Base-by-base conservation (phyloP, 106 monocot species). In the Allium cepa region DNA sequence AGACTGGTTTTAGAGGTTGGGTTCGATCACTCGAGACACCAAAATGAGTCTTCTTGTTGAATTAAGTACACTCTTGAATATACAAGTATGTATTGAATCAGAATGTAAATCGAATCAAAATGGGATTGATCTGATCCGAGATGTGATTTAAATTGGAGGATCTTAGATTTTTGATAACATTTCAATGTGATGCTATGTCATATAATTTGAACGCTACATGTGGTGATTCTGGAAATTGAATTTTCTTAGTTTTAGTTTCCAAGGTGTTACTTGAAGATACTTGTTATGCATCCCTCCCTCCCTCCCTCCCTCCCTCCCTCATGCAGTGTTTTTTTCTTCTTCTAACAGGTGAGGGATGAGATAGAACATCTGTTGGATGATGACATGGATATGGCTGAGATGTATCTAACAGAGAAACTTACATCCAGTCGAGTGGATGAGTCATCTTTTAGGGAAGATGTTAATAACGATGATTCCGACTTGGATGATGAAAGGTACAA, bases 381-480 rank as follows among this genome's bases (percentile, higher is more conserved):
- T 83, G 94, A 95, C 77, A 83, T 79, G 83, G 94, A 95, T 71
- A 95, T 95, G 94, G 90, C 94, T 22, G 94, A 95, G 77, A 95
- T 95, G 94, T 85, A 91, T 62, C 81, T 95, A 46, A 91, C 94
- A 26, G 77, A 91, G 26, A 95, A 95, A 77, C 83, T 87, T 56
- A 60, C 36, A 63, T 11, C 7, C 49, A 77, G 78, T 50, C 69
- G 18, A 56, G 59, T 69, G 63, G 53, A 57, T 50, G 85, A 81
- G 18, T 63, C 58, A 8, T 73, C 71, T 59, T 66, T 46, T 26
- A 76, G 71, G 65, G 49, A 62, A 62, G 72, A 78, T 72, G 14
- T 62, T 17, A 36, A 68, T 11, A 64, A 65, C 60, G 73, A 78
- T 60, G 78, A 36, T 63, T 53, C 60, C n/a, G 72, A 68, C 36